Evolutionary conservation across 1,284 basidiomycete genomes (phyloP), one percentile per base, ranked within the genome.

Genomic region (Cutaneotrichosporon mucoides): DNA sequence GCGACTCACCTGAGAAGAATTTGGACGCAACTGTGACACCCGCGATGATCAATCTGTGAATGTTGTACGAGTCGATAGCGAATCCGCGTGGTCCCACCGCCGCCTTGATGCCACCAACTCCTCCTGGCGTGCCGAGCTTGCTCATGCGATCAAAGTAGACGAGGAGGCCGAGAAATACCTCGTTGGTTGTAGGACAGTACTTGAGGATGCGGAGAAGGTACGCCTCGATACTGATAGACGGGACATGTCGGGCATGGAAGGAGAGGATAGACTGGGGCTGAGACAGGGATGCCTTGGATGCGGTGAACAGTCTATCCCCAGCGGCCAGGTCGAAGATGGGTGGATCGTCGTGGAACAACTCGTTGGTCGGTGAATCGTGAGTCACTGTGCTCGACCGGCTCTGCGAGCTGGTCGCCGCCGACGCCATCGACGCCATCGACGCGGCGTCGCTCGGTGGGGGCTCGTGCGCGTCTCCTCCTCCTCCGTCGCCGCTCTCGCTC

Each of bases 21-120:
- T 99, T 99, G 81, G 90, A 93, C 15, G 95, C 94, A 8, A 99
- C 95, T 3, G 95, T 98, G 34, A 99, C 89, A 4, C 95, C 95
- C 1, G 95, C 94, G 66, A 99, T 98, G 70, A 99, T 90, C 48
- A 99, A 81, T 37, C 92, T 85, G 78, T 99, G 95, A 34, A 99
- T 89, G 72, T 99, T 99, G 80, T 88, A 99, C 61, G 89, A 91
- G 79, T 99, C 95, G 73, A 99, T 97, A 15, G 94, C 89, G 71
- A 99, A 96, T 1, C 87, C 84, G 60, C 84, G 68, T 3, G 65
- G 68, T 4, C 67, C 66, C 7, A 65, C 66, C 1, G 62, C 66
- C 2, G 63, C 68, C 6, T 68, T 70, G 12, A 51, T 57, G 6
- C 63, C 66, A 9, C 70, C 73, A 3, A 73, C 71, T 9, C 73